Evolutionary conservation across 495 filamentous ascomycete species (phyloP), one percentile per base, ranked within the genome.

Genomic region (Letharia lupina): DNA sequence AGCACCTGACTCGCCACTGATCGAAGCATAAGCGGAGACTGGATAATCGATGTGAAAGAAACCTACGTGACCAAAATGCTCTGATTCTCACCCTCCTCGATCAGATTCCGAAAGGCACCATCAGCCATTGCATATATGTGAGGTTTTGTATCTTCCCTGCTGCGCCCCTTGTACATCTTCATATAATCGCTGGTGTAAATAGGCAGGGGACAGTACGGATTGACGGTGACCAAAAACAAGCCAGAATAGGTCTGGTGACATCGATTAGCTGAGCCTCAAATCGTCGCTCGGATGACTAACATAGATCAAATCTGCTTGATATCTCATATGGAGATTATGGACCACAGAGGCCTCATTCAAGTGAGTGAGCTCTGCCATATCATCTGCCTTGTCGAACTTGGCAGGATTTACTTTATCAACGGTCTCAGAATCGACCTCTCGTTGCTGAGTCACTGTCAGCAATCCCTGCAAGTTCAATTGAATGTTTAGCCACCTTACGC

Each of bases 91-190:
- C 93, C 93, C 74, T 96, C 93, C 65, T 96, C 91, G 7, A 97
- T 91, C 11, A 99, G 81, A 72, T 96, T 97, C 5, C 94, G 85
- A 75, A 97, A 99, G 2, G 95, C 95, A 70, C 93, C 87, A 75
- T 99, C 95, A n/a, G 95, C 93, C 86, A 96, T 93, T 48, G 95
- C 95, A 71, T 91, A 99, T 64, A 99, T 96, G 71, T 99, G 95
- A 3, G 95, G 95, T 70, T 94, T 93, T 33, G 90, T 96, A 70
- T 99, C 95, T 67, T 98, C 95, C 69, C 91, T 78, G 68, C 80
- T 91, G 57, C 90, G 83, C 13, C 93, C 94, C 71, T 91, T 91
- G 78, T 97, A 99, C 89, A 95, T 93, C 69, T 93, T 92, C 78
- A 99, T 83, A 76, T 96, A 96, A 64, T 99, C 95, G 72, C 93